Evolutionary conservation across 2,329 filamentous ascomycete species (phyloP), one percentile per base, ranked within the genome.

Genomic region (Teratosphaeria nubilosa): DNA sequence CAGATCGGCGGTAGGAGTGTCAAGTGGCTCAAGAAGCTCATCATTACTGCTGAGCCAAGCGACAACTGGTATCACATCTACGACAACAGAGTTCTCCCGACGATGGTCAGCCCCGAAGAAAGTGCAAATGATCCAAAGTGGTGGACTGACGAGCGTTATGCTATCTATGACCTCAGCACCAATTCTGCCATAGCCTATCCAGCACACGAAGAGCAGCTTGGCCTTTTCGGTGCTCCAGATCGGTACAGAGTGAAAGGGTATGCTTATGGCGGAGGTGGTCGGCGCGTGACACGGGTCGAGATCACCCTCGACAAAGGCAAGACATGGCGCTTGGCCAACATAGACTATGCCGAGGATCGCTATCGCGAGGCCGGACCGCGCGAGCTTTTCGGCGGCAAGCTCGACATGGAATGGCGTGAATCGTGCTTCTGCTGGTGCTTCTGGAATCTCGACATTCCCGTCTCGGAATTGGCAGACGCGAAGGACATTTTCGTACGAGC

Each of bases 31-130:
- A 92, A 86, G 75, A 86, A 80, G 63, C 81, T 96, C 60, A 87
- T 91, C 51, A 73, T 96, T 55, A 92, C 90, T 0, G 82, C 85
- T 10, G 77, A 80, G 25, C 90, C 91, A 0, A 95, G 90, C 69
- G 86, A 92, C 62, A 96, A 95, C 69, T 95, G 90, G 90, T 96
- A 96, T 67, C 91, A 96, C 72, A 90, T 95, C 62, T 91, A 94
- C 72, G 91, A 96, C 71, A 96, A 96, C 70, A 80, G 90, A 59
- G 90, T 96, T 1, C 75, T 96, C 45, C 91, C 91, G 5, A 95
- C 90, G 0, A 91, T 86, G 81, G 80, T 96, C 16, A 86, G 86
- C 11, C 90, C 91, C 0, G 90, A 95, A 64, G 86, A 87, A 69
- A 86, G 88, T 59, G 85, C 86, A 1, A 82, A 87, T 62, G 78